Evolutionary conservation across 2,329 filamentous ascomycete genomes (phyloP).

Genomic region (Basipetospora chlamydospora): DNA sequence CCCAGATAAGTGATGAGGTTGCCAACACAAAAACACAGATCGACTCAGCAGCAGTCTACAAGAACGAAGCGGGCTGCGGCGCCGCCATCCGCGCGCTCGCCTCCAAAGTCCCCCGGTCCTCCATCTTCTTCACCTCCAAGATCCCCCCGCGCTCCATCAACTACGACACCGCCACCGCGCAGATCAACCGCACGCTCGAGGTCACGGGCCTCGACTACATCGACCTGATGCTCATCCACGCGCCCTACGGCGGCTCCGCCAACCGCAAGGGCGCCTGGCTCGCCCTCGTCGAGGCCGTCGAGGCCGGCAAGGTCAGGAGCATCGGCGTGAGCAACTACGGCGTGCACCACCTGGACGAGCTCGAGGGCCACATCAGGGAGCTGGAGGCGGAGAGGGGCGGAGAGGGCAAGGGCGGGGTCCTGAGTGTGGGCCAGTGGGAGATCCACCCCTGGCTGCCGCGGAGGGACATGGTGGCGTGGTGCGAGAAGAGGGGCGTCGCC

Average conservation of each 20-base stretch:
- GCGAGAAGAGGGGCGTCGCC: slow-evolving; percentile 44
- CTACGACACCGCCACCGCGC: slow-evolving; percentile 50
- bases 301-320: slow-evolving; percentile 45
- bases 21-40: slow-evolving; percentile 26
- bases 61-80: slow-evolving; percentile 35
- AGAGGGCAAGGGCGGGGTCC: slow-evolving; percentile 48
- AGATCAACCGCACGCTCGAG: slow-evolving; percentile 48
- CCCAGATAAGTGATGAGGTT: slow-evolving; percentile 1
- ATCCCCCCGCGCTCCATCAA: slow-evolving; percentile 27
- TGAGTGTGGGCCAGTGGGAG: slow-evolving; percentile 80
- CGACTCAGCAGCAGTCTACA: slow-evolving; percentile 37
- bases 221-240: slow-evolving; percentile 50
- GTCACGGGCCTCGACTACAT: slow-evolving; percentile 51
- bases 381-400: slow-evolving; percentile 47
- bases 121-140: slow-evolving; percentile 44
- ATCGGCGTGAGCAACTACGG: slow-evolving; percentile 54
- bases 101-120: slow-evolving; percentile 26
- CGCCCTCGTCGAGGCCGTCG: slow-evolving; percentile 48
- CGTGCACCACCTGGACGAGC: slow-evolving; percentile 45
- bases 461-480: slow-evolving; percentile 70
- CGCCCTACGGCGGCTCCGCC: slow-evolving; percentile 41
- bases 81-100: slow-evolving; percentile 22
- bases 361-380: slow-evolving; percentile 43
- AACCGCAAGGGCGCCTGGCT: slow-evolving; percentile 45
- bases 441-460: slow-evolving; percentile 78